These are phyloP conservation scores for Scheffersomyces titani DNA, from an alignment of 1,139 yeast genomes.

Conservation along the genomic window DNA sequence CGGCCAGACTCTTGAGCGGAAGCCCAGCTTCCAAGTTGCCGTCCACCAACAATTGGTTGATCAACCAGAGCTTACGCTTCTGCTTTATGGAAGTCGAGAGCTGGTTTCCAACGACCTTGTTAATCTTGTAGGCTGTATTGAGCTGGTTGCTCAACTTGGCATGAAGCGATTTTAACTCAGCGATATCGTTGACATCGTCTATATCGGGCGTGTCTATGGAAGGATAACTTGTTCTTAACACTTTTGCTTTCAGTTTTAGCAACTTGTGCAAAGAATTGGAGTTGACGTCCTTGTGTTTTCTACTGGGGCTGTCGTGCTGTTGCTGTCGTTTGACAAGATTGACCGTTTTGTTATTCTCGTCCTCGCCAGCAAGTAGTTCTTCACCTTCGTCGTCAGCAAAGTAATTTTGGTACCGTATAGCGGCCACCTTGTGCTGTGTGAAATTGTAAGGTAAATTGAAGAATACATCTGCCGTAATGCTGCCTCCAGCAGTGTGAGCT, in stretches of 20 bases:
- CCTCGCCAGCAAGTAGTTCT: conserved; percentile 5
- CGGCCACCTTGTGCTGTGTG: conserved; percentile 38
- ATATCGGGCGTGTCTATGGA: conserved; percentile 8
- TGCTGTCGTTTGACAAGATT: conserved; percentile 16
- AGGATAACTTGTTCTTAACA: conserved; percentile 5
- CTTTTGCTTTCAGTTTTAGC: conserved; percentile 6
- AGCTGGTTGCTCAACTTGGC: conserved; percentile 20
- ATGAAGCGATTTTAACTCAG: conserved; percentile 21
- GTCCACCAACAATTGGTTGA: conserved; percentile 61
- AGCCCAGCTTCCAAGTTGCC: conserved; percentile 43
- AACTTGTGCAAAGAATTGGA: conserved; percentile 6
- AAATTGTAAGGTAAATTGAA: conserved; percentile 33
- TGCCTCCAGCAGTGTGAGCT: neutral
- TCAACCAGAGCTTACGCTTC: conserved; percentile 51
- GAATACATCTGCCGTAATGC: conserved; percentile 10
- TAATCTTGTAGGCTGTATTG: conserved; percentile 51
- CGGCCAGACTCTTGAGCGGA: conserved; percentile 24
- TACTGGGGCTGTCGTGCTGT: conserved; percentile 7
- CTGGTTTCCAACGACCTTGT: conserved; percentile 44
- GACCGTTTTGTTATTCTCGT: conserved; percentile 5
- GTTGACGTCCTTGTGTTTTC: conserved; percentile 4
- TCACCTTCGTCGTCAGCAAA: conserved; percentile 13
- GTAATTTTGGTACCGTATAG: conserved; percentile 29
- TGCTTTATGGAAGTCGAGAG: conserved; percentile 36
- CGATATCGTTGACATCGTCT: conserved; percentile 18